Conservation (phyloP, 179 eudicot genomes). For the Nepenthes alata region DNA sequence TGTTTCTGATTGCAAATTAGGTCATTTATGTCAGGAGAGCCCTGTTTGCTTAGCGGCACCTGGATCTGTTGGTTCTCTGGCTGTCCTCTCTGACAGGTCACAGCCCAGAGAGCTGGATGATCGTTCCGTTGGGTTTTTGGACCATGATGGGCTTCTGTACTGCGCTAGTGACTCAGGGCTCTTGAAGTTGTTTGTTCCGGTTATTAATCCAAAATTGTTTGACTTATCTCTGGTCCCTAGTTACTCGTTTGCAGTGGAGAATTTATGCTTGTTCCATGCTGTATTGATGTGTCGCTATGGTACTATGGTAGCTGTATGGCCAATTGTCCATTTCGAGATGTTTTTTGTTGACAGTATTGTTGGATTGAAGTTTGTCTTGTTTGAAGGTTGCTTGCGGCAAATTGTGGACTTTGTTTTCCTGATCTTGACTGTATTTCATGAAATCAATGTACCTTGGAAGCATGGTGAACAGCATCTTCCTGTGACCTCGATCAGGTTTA, state of each 20-base stretch:
- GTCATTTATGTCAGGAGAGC: slow-evolving; percentile 7
- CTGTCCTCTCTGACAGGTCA: too few species aligned
- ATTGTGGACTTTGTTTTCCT: slow-evolving; percentile 45
- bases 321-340: slow-evolving; percentile 63
- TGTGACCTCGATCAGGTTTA: slow-evolving; percentile 61
- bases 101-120: too few species aligned
- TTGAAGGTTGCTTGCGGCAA: slow-evolving; percentile 75
- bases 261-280: slow-evolving; percentile 19
- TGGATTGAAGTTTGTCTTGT: slow-evolving; percentile 69
- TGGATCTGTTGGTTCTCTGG: too few species aligned
- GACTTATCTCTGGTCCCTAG: slow-evolving; percentile 16
- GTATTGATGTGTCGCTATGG: slow-evolving; percentile 48
- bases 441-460: slow-evolving; percentile 23
- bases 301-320: slow-evolving; percentile 40
- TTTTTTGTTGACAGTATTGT: slow-evolving; percentile 61
- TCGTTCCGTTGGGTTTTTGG: slow-evolving; percentile 8
- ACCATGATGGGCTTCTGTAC: slow-evolving; percentile 23
- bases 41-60: too few species aligned
- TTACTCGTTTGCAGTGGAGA: slow-evolving; percentile 23
- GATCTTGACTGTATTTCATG: slow-evolving; percentile 39
- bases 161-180: slow-evolving; percentile 24
- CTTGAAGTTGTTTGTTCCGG: slow-evolving; percentile 23
- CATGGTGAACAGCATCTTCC: slow-evolving; percentile 45
- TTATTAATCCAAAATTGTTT: slow-evolving; percentile 23
- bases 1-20: slow-evolving; percentile 6